phyloP scores from a whole-genome alignment of 768 basidiomycete species.

The Tylopilus intermedius region DNA sequence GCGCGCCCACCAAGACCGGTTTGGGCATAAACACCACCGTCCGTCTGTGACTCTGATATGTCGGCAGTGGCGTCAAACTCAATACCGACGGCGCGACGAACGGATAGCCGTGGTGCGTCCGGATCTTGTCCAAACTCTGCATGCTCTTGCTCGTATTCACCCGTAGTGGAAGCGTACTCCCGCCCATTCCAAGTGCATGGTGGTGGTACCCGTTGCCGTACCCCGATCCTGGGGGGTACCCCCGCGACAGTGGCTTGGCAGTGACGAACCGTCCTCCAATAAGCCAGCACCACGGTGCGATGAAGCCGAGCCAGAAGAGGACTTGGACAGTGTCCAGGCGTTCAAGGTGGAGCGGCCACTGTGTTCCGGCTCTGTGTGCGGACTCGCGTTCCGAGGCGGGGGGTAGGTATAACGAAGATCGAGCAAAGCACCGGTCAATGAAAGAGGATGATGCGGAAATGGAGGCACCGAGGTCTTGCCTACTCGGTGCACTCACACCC shows the following conservation, averaged over 20 bases:
- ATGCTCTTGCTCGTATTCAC: slow-evolving; percentile 38
- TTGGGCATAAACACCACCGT: slow-evolving; percentile 19
- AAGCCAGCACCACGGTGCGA: slow-evolving; percentile 72
- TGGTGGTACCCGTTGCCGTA: slow-evolving; percentile 14
- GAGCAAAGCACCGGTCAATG: slow-evolving; percentile 47
- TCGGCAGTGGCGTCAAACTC: slow-evolving; percentile 26
- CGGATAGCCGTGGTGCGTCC: slow-evolving; percentile 49
- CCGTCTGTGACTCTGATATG: slow-evolving; percentile 19
- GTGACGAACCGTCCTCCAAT: slow-evolving; percentile 67
- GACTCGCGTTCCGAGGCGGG: slow-evolving; percentile 31
- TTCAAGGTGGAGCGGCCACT: slow-evolving; percentile 16
- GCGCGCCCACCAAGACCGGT: slow-evolving; percentile 11
- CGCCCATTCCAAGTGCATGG: slow-evolving; percentile 36
- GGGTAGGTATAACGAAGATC: slow-evolving; percentile 37
- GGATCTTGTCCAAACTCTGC: slow-evolving; percentile 41
- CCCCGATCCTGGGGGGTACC: neutral
- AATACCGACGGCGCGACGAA: slow-evolving; percentile 49
- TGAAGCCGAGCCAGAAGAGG: slow-evolving; percentile 72
- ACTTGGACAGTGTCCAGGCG: slow-evolving; percentile 40
- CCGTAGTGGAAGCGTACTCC: slow-evolving; percentile 33
- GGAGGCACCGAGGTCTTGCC: slow-evolving; percentile 22
- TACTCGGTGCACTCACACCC: slow-evolving; percentile 23
- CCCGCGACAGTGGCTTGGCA: slow-evolving; percentile 13
- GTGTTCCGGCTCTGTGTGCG: slow-evolving; percentile 15
- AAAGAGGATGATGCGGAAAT: slow-evolving; percentile 46